A percentile compares a stretch with the other conserved stretches of the same genome.
phyloP scores from a whole-genome alignment of 1,284 basidiomycete species.

The Cutaneotrichosporon dermatis region DNA sequence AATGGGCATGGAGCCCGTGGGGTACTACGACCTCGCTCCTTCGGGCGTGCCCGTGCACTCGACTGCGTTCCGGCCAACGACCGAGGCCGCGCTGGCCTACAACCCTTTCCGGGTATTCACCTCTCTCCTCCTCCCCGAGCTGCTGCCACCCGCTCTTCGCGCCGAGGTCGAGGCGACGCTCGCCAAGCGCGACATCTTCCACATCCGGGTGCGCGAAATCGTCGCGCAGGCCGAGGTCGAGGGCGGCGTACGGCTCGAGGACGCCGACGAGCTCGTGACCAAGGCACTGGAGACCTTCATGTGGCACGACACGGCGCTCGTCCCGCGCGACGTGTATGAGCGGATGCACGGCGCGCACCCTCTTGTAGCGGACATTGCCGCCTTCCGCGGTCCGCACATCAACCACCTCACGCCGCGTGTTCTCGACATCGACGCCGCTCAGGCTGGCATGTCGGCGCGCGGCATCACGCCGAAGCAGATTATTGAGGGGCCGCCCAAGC shows the following conservation, averaged over 20 bases:
- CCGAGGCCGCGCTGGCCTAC: conserved; percentile 30
- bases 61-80: conserved; percentile 48
- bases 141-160: conserved; percentile 39
- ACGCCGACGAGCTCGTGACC: conserved; percentile 39
- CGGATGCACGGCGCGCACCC: conserved; percentile 41
- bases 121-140: conserved; percentile 44
- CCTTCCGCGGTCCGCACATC: conserved; percentile 51
- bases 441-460: conserved; percentile 43
- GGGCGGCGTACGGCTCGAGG: conserved; percentile 28
- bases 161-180: conserved; percentile 35
- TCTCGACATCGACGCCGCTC: conserved; percentile 50
- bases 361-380: conserved; percentile 49
- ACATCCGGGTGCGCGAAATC: conserved; percentile 32
- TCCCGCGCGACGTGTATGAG: conserved; percentile 38
- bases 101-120: conserved; percentile 52
- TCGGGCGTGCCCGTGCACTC: conserved; percentile 51
- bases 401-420: conserved; percentile 52
- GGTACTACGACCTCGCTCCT: conserved; percentile 50
- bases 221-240: conserved; percentile 38
- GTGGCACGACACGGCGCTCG: conserved; percentile 48
- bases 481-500: conserved; percentile 48
- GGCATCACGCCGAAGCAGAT: conserved; percentile 50
- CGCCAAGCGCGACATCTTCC: conserved; percentile 43
- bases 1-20: conserved; percentile 50
- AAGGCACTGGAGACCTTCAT: conserved; percentile 47